Conservation (phyloP, 805 yeast genomes). For the Candida tibetensis region DNA sequence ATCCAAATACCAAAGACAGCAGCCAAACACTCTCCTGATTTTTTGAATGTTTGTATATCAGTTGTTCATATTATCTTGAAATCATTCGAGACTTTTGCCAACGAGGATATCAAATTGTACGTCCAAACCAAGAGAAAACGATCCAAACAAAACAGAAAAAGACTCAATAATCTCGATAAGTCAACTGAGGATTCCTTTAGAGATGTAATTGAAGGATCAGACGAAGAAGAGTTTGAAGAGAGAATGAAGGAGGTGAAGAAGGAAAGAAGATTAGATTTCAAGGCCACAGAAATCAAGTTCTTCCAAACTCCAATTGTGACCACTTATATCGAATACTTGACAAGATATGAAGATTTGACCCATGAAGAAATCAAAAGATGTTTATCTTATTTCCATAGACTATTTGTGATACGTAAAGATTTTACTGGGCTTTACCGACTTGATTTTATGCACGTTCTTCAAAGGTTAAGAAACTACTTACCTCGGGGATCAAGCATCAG, state of each 20-base stretch:
- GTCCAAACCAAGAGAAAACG: constrained; percentile 45
- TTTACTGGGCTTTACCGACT: constrained; percentile 61
- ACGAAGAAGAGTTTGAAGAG: constrained; percentile 25
- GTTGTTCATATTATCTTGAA: constrained; percentile 63
- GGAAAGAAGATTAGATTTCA: constrained; percentile 48
- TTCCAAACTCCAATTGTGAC: constrained; percentile 60
- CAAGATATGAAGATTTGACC: constrained; percentile 58
- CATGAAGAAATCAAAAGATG: constrained; percentile 60
- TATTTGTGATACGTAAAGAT: constrained; percentile 59
- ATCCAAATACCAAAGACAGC: constrained; percentile 63
- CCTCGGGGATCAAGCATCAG: constrained; percentile 46
- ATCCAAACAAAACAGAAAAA: constrained; percentile 25
- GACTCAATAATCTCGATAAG: constrained; percentile 22
- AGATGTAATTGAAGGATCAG: constrained; percentile 32
- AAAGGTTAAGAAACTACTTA: constrained; percentile 47
- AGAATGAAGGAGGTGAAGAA: constrained; percentile 35
- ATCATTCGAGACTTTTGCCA: constrained; percentile 63
- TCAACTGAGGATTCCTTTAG: constrained; percentile 21
- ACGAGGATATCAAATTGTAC: constrained; percentile 49
- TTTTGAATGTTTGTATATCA: constrained; percentile 58
- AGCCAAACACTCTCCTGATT: constrained; percentile 58
- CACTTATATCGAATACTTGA: constrained; percentile 61
- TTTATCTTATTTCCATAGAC: constrained; percentile 66
- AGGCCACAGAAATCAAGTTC: constrained; percentile 42
- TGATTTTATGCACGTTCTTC: constrained; percentile 67